phyloP scores from a whole-genome alignment of 2,329 filamentous ascomycete genomes.

The Amphichorda felina region DNA sequence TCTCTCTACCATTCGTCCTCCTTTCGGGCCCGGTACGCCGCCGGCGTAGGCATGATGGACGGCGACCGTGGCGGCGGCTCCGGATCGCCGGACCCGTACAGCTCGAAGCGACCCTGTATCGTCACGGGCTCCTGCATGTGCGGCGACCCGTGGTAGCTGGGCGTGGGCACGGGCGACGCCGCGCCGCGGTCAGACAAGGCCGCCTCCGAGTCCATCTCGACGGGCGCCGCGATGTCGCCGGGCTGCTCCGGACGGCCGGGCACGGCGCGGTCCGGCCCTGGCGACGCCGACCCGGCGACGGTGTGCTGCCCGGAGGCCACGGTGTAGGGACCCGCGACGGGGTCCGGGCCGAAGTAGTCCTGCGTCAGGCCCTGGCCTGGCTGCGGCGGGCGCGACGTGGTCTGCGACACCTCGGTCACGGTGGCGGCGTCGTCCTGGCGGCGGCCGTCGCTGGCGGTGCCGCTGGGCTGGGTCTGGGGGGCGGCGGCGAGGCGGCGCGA shows the following conservation, averaged over 20 bases:
- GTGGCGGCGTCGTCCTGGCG: conserved; percentile 12
- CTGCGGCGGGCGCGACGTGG: conserved; percentile 13
- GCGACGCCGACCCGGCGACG: conserved; percentile 16
- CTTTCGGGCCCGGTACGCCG: background rate
- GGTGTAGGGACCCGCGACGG: conserved; percentile 34
- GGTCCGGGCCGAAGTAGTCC: conserved; percentile 31
- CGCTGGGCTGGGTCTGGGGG: conserved; percentile 1
- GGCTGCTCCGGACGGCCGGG: conserved; percentile 32
- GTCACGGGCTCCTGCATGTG: conserved; percentile 12
- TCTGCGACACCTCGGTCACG: conserved; percentile 16
- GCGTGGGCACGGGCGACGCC: no score
- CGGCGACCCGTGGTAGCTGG: conserved; percentile 6
- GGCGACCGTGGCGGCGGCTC: conserved; percentile 1
- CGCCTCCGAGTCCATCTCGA: conserved; percentile 37
- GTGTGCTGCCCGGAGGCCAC: conserved; percentile 9
- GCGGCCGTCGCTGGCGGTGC: background rate
- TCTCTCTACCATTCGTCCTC: background rate
- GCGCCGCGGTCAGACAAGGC: no score
- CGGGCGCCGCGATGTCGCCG: conserved; percentile 35
- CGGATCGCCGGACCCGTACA: conserved; percentile 23
- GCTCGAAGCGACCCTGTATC: conserved; percentile 25
- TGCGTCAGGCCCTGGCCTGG: conserved; percentile 18
- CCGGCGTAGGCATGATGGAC: conserved; percentile 3
- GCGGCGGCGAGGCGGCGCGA: conserved; percentile 9
- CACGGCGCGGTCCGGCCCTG: conserved; percentile 21